phyloP scores from a whole-genome alignment of 2,329 filamentous ascomycete genomes.

The Exophiala bonariae region DNA sequence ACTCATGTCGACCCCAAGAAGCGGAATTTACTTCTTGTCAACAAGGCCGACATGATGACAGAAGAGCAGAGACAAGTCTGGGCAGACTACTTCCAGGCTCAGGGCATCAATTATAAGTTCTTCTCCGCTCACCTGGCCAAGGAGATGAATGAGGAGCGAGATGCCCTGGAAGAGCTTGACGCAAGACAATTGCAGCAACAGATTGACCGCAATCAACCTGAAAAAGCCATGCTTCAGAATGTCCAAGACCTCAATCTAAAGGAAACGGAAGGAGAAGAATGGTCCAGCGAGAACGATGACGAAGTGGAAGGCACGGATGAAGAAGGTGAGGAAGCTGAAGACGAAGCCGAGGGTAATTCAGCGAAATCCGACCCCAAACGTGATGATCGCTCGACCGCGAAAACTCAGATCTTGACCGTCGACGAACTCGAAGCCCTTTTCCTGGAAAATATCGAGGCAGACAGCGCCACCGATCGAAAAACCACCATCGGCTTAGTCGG shows the following conservation, averaged over 20 bases:
- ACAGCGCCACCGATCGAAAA: constrained; percentile 59
- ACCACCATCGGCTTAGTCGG: constrained; percentile 91
- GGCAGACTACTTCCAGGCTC: constrained; percentile 81
- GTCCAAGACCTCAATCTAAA: constrained; percentile 25
- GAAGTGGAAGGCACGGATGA: constrained; percentile 43
- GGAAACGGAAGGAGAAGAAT: constrained; percentile 30
- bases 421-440: constrained; percentile 91
- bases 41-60: constrained; percentile 99
- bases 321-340: constrained; percentile 39
- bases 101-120: constrained; percentile 87
- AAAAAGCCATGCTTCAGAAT: constrained; percentile 22
- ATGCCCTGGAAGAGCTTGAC: constrained; percentile 53
- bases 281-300: constrained; percentile 41
- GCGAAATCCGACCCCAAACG: constrained; percentile 5
- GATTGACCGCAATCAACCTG: constrained; percentile 18
- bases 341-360: no score
- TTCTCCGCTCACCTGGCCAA: constrained; percentile 94
- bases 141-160: constrained; percentile 75
- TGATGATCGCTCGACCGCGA: constrained; percentile 23
- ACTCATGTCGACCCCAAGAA: constrained; percentile 88
- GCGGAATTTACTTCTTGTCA: constrained; percentile 88
- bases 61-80: constrained; percentile 75
- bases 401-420: constrained; percentile 80
- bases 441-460: constrained; percentile 67
- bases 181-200: constrained; percentile 30